These are phyloP conservation scores for Fallopia convolvulus DNA, from an alignment of 148 eudicot species.

Conservation along the genomic window DNA sequence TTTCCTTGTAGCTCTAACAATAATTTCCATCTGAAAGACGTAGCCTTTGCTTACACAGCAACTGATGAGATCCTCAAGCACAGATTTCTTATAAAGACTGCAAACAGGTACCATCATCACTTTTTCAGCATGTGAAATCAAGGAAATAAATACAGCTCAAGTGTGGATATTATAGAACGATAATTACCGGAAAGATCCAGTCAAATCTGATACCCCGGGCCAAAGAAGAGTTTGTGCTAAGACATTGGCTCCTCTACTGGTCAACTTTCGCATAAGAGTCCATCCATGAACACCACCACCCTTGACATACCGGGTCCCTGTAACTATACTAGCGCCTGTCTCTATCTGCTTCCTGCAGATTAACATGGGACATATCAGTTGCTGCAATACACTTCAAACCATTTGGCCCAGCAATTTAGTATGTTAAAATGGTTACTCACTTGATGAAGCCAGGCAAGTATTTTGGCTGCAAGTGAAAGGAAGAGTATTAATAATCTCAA, in stretches of 20 bases:
- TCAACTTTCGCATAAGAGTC: conserved; percentile 95
- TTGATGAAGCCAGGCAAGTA: conserved; percentile 86
- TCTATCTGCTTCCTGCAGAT: conserved; percentile 74
- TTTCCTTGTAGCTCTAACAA: conserved; percentile 90
- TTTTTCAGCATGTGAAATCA: neutral
- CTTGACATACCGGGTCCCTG: conserved; percentile 89
- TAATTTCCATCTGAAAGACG: conserved; percentile 97
- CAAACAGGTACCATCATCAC: neutral
- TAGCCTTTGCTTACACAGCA: conserved; percentile 87
- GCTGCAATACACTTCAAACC: neutral
- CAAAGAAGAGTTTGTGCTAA: conserved; percentile 94
- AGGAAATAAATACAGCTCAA: neutral
- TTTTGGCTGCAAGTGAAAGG: conserved; percentile 61
- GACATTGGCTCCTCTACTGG: conserved; percentile 97
- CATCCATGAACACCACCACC: conserved; percentile 99
- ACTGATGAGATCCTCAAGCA: conserved; percentile 84
- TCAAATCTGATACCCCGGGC: conserved; percentile 99
- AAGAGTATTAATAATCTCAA: neutral
- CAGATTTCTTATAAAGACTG: conserved; percentile 77
- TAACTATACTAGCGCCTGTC: conserved; percentile 86
- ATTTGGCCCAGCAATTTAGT: conserved; percentile 1
- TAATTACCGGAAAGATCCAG: conserved; percentile 85
- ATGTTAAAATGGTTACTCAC: conserved; percentile 32
- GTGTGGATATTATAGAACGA: conserved; percentile 7
- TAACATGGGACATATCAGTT: neutral